Conservation (phyloP, 2,329 filamentous ascomycete genomes). For the Huntiella savannae region DNA sequence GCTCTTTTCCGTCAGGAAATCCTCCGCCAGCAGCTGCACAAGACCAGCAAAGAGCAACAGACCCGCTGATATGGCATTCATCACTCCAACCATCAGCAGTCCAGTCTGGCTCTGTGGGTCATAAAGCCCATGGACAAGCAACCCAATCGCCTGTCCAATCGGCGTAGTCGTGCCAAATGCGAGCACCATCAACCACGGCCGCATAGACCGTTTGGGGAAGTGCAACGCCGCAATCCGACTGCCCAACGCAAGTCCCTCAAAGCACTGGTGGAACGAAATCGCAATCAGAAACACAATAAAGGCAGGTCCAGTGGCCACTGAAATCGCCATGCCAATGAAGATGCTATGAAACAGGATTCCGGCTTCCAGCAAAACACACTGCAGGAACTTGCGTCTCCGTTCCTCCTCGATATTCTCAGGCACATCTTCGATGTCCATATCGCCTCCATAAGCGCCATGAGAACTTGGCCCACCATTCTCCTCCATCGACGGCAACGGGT, state of each 20-base stretch:
- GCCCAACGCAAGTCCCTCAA: slow-evolving; percentile 72
- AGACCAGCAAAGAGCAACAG: slow-evolving; percentile 65
- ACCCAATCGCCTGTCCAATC: slow-evolving; percentile 64
- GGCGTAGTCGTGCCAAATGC: slow-evolving; percentile 64
- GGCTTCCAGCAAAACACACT: slow-evolving; percentile 63
- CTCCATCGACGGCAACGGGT: slow-evolving; percentile 10
- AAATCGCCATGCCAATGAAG: slow-evolving; percentile 75
- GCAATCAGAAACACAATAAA: slow-evolving; percentile 66
- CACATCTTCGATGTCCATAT: slow-evolving; percentile 9
- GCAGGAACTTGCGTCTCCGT: slow-evolving; percentile 48
- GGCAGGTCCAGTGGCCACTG: slow-evolving; percentile 58
- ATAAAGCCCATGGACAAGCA: slow-evolving; percentile 61
- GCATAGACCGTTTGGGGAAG: slow-evolving; percentile 53
- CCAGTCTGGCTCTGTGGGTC: slow-evolving; percentile 60
- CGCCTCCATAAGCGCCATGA: slow-evolving; percentile 13
- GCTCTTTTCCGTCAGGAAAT: slow-evolving; percentile 61
- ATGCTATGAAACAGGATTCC: slow-evolving; percentile 73
- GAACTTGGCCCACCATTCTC: slow-evolving; percentile 13
- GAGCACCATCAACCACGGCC: slow-evolving; percentile 69
- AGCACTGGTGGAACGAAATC: slow-evolving; percentile 72
- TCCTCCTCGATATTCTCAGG: slow-evolving; percentile 26
- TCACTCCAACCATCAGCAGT: slow-evolving; percentile 65
- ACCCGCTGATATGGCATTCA: slow-evolving; percentile 71
- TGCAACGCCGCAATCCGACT: slow-evolving; percentile 64
- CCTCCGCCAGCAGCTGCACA: slow-evolving; percentile 69